Conservation (phyloP, 441 rosid genomes). For the Flueggea neowawraea region DNA sequence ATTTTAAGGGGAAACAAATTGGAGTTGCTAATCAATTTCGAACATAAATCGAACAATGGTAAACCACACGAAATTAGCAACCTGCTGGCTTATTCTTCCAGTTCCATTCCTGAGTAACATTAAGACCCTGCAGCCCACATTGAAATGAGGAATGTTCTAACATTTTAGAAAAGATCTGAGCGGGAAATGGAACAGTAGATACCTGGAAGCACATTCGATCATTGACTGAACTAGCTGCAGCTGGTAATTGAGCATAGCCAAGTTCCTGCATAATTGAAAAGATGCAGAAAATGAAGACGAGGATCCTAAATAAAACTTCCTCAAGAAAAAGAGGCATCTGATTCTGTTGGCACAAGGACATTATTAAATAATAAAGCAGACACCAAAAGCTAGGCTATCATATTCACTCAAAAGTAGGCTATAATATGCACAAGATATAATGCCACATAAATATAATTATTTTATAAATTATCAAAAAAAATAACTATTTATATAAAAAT, state of each 20-base stretch:
- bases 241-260: slow-evolving; percentile 53
- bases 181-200: background rate
- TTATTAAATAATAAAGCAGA: too few relatives aligned
- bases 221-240: slow-evolving; percentile 38
- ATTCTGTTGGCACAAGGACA: too few relatives aligned
- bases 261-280: slow-evolving; percentile 44
- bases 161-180: background rate
- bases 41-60: background rate
- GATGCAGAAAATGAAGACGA: slow-evolving; percentile 4
- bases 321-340: background rate
- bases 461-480: too few relatives aligned
- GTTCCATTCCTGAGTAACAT: slow-evolving; percentile 59
- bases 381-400: too few relatives aligned
- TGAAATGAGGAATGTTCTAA: slow-evolving; percentile 9
- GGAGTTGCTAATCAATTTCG: too few relatives aligned
- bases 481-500: too few relatives aligned
- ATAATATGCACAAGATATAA: too few relatives aligned
- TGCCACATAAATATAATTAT: too few relatives aligned
- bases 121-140: slow-evolving; percentile 43
- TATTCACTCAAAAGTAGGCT: too few relatives aligned
- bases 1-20: too few relatives aligned
- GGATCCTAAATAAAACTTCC: background rate
- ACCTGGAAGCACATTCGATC: slow-evolving; percentile 67
- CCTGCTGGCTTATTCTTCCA: slow-evolving; percentile 89
- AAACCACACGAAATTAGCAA: slow-evolving; percentile 18